These are phyloP conservation scores for Kodamaea kaohsiungensis DNA, from an alignment of 805 yeast species.

Conservation along the genomic window DNA sequence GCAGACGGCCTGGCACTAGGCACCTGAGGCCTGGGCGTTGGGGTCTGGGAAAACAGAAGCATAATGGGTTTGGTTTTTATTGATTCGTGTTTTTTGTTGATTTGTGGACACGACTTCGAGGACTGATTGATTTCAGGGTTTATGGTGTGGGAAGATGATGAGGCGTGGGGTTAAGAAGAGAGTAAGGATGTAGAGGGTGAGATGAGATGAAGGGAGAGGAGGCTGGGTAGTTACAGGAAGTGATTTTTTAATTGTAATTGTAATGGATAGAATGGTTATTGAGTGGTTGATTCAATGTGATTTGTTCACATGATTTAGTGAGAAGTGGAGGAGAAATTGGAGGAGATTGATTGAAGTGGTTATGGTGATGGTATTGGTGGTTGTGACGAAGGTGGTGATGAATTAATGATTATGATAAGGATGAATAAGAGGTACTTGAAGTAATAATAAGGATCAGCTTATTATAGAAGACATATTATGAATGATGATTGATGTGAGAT, in stretches of 20 bases:
- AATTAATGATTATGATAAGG: no score
- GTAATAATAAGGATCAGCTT: no score
- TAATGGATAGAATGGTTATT: no score
- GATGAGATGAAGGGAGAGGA: not conserved
- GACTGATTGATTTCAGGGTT: not conserved
- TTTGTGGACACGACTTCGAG: not conserved
- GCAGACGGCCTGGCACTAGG: not conserved
- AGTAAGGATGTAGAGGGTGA: not conserved
- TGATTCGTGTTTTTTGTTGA: slow-evolving; percentile 6
- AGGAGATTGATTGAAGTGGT: no score
- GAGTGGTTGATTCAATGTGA: no score
- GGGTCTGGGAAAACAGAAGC: slow-evolving; percentile 2
- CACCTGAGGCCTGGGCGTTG: slow-evolving; percentile 1
- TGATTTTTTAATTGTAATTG: not conserved
- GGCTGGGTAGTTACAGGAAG: not conserved
- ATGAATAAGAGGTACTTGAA: no score
- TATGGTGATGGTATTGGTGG: no score
- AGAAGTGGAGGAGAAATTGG: no score
- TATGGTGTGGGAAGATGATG: not conserved
- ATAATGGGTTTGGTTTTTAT: slow-evolving; percentile 2
- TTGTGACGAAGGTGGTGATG: no score
- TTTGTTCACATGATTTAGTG: no score
- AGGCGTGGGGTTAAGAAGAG: not conserved
- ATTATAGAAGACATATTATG: no score
- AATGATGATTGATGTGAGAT: no score